Evolutionary conservation across 176 grass and related monocot species (phyloP).

Genomic region (Dendrocalamus sinicus): DNA sequence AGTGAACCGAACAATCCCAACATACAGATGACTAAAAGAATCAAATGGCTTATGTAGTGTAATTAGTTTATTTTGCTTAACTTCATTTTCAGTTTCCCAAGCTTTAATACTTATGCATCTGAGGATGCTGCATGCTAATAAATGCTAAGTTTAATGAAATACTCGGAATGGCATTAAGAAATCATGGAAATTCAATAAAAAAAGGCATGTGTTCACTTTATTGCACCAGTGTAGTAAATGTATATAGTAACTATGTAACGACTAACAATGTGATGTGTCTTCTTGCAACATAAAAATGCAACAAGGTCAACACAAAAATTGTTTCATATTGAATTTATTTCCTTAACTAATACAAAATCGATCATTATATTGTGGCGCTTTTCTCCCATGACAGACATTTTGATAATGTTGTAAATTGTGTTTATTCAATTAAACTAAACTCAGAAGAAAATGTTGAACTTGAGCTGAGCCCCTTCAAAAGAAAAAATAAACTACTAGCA

Average conservation of each 20-base stretch:
- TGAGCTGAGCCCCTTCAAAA: background rate
- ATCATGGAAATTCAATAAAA: background rate
- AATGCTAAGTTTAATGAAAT: background rate
- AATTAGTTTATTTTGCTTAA: background rate
- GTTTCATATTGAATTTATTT: background rate
- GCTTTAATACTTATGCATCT: conserved; percentile 6
- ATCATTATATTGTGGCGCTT: background rate
- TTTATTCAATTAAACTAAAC: background rate
- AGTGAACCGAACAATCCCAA: conserved; percentile 14
- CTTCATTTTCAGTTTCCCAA: background rate
- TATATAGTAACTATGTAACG: background rate
- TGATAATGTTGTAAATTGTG: background rate
- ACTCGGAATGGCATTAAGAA: background rate
- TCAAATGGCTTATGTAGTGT: background rate
- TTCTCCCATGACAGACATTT: background rate
- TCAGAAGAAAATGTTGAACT: background rate
- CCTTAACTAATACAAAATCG: background rate
- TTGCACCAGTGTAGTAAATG: background rate
- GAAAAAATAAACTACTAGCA: background rate
- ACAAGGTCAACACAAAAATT: background rate
- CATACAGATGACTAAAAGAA: background rate
- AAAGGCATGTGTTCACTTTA: background rate
- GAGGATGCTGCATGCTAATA: background rate
- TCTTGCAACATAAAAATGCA: background rate
- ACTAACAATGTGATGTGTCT: background rate